These are phyloP conservation scores for Xylaria sp. DNA, from an alignment of 2,329 filamentous ascomycete species.

Conservation along the genomic window DNA sequence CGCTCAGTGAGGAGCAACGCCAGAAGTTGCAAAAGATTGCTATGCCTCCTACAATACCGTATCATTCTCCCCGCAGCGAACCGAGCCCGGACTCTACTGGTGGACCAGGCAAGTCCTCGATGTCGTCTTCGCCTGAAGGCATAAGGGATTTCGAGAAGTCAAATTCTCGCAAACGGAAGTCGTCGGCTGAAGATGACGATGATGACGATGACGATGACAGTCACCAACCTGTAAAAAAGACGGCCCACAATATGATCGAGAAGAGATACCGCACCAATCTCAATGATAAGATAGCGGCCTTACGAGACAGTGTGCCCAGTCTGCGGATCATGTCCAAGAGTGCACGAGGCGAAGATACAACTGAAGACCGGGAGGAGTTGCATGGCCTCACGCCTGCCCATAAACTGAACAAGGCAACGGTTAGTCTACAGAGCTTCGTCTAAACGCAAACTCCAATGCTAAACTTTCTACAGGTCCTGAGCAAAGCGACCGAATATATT, in stretches of 20 bases:
- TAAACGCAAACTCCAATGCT: slow-evolving; percentile 33
- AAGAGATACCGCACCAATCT: slow-evolving; percentile 96
- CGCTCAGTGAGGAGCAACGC: slow-evolving; percentile 68
- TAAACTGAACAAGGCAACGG: slow-evolving; percentile 98
- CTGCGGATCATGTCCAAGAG: slow-evolving; percentile 85
- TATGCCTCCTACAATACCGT: slow-evolving; percentile 72
- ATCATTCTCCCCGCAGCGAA: slow-evolving; percentile 68
- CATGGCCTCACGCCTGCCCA: slow-evolving; percentile 87
- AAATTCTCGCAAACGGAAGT: slow-evolving; percentile 74
- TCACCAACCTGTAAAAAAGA: slow-evolving; percentile 79
- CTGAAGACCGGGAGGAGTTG: slow-evolving; percentile 80
- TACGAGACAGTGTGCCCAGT: slow-evolving; percentile 92
- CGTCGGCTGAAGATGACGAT: slow-evolving; percentile 66
- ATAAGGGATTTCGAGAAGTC: slow-evolving; percentile 58
- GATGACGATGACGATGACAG: slow-evolving; percentile 70
- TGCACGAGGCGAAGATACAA: slow-evolving; percentile 73
- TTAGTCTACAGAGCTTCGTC: slow-evolving; percentile 49
- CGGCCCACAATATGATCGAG: slow-evolving; percentile 97
- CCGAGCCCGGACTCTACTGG: slow-evolving; percentile 69
- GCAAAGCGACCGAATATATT: slow-evolving; percentile 97
- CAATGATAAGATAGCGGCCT: slow-evolving; percentile 94
- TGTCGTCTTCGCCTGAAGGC: slow-evolving; percentile 73
- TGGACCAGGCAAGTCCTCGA: slow-evolving; percentile 58
- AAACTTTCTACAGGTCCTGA: slow-evolving; percentile 69
- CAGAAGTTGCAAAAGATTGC: slow-evolving; percentile 72